Evolutionary conservation across 2,329 filamentous ascomycete genomes (phyloP), one percentile per base, ranked within the genome.

Genomic region (Coniella vitis): DNA sequence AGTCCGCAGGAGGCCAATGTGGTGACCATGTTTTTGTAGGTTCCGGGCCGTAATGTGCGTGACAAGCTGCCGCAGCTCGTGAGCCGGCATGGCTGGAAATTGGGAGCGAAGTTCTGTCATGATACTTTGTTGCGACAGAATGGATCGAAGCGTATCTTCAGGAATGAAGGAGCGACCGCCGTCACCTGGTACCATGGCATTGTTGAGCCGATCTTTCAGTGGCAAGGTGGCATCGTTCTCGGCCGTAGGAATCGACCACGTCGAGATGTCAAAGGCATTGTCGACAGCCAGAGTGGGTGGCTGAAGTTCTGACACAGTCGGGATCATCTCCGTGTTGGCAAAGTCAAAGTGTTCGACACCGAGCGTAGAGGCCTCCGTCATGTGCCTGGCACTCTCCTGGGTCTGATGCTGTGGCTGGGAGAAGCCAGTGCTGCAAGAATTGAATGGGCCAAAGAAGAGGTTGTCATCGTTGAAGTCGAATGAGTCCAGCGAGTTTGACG

Each of bases 401-500:
- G 40, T 43, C 39, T 45, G 47, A 22, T 19, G 36, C 4, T 41
- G 42, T 14, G 12, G 31, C 4, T 38, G 49, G n/a, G 47, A 35
- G 7, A 39, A 9, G 19, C 37, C 47, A 36, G 46, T 34, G 51
- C n/a, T 54, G 45, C 49, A 51, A 9, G 52, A 38, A 12, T 52
- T 45, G 36, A 49, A 49, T 1, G 46, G 43, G 10, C 49, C 49
- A n/a, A 54, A 45, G 32, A 52, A 49, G 20, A 52, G 39, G 31
- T 31, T 46, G 20, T 52, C 52, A 49, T 52, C 32, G 45, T 49
- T 52, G 42, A 52, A 52, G 36, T 47, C 44, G 32, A 52, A 49
- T 12, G 49, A 51, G 12, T 47, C 45, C 36, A 51, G 38, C 7
- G 49, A 45, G 25, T 38, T 45, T 12, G 10, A 21, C n/a, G 47